phyloP scores from a whole-genome alignment of 164 flowering plant genomes.

The Cinnamomum micranthum region DNA sequence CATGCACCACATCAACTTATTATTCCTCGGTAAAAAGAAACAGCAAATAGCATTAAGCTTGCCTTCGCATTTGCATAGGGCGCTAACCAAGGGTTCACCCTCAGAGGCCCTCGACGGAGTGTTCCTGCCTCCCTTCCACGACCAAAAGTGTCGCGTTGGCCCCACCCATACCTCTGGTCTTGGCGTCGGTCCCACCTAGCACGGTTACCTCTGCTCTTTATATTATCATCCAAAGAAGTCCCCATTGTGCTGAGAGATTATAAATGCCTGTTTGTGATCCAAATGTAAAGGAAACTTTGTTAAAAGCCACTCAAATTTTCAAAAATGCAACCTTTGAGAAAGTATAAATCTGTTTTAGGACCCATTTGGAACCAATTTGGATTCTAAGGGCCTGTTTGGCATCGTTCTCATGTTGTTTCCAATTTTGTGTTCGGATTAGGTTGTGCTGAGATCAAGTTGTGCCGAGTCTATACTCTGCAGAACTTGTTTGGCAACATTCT shows the following conservation, averaged over 20 bases:
- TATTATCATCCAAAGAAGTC: slow-evolving; percentile 76
- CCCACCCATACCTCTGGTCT: slow-evolving; percentile 43
- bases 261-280: not conserved
- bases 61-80: slow-evolving; percentile 74
- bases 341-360: too few relatives aligned
- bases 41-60: slow-evolving; percentile 63
- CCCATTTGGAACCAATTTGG: not conserved
- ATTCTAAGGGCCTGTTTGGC: too few relatives aligned
- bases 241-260: slow-evolving; percentile 35
- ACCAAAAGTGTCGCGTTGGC: slow-evolving; percentile 36
- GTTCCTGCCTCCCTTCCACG: slow-evolving; percentile 49
- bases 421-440: too few relatives aligned
- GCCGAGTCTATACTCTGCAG: too few relatives aligned
- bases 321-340: not conserved
- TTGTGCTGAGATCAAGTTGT: too few relatives aligned
- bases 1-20: slow-evolving; percentile 23
- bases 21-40: slow-evolving; percentile 29
- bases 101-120: slow-evolving; percentile 49
- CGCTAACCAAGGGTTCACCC: slow-evolving; percentile 65
- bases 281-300: not conserved
- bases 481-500: too few relatives aligned
- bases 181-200: slow-evolving; percentile 45
- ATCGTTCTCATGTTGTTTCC: too few relatives aligned
- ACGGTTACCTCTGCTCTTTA: slow-evolving; percentile 47
- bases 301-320: not conserved